Percentiles rank a stretch among this genome's conserved stretches.
Evolutionary conservation across 352 stramenopile species (phyloP).

Genomic region (Achlya hypogyna): DNA sequence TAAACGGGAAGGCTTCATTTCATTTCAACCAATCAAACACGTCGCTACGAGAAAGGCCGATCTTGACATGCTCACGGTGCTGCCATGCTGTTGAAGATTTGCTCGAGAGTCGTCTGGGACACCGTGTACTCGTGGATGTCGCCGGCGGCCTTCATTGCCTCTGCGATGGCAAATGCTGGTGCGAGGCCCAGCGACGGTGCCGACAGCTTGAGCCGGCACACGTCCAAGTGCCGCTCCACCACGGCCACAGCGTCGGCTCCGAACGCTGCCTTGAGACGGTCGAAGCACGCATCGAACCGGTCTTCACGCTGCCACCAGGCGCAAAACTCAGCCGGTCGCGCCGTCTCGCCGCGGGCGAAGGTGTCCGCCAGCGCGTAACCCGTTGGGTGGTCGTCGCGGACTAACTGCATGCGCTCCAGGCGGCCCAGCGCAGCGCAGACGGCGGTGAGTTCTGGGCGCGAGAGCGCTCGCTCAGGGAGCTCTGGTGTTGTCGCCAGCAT

Average conservation of each 20-base stretch:
- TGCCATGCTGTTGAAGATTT: constrained; percentile 85
- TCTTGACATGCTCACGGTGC: background rate
- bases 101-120: constrained; percentile 73
- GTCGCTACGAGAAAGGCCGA: too few relatives aligned
- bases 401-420: constrained; percentile 22
- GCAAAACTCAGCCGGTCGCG: constrained; percentile 29
- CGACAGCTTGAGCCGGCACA: constrained; percentile 48
- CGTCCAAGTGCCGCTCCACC: constrained; percentile 53
- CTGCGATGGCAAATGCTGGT: constrained; percentile 42
- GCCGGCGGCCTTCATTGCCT: constrained; percentile 31
- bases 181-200: constrained; percentile 27
- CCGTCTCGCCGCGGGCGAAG: constrained; percentile 18
- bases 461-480: background rate
- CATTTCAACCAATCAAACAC: background rate
- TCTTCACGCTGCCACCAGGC: constrained; percentile 64
- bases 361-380: constrained; percentile 24
- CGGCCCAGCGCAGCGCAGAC: constrained; percentile 29
- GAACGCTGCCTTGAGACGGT: constrained; percentile 35
- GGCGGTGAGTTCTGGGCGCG: background rate
- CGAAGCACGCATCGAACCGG: constrained; percentile 27
- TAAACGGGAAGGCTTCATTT: background rate
- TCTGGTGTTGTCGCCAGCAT: constrained; percentile 21
- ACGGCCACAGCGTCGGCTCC: constrained; percentile 24
- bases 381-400: constrained; percentile 26
- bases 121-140: constrained; percentile 68